A percentile compares a stretch with the other conserved stretches of the same genome.
Evolutionary conservation across 2,329 filamentous ascomycete species (phyloP).

Genomic region (Elsinoe batatas): DNA sequence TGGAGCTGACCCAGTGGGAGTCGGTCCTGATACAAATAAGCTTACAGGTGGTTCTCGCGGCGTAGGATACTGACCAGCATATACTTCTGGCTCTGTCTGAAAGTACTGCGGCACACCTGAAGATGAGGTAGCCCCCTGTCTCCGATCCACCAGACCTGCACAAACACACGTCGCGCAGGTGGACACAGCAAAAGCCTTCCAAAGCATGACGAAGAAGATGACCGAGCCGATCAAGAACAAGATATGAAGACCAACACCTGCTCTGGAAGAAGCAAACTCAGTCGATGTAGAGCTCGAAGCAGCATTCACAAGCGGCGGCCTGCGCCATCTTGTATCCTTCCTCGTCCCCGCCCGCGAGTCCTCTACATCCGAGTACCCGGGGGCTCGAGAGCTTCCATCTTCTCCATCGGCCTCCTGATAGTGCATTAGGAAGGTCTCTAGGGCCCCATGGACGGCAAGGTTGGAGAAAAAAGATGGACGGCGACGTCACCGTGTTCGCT

Average conservation of each 20-base stretch:
- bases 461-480: slow-evolving; percentile 2
- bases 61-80: slow-evolving; percentile 21
- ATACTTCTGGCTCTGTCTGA: slow-evolving; percentile 51
- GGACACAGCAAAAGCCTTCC: slow-evolving; percentile 24
- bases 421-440: slow-evolving; percentile 11
- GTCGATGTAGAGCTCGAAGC: neutral
- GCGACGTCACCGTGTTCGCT: slow-evolving; percentile 1
- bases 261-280: slow-evolving; percentile 1
- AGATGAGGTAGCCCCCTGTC: slow-evolving; percentile 16
- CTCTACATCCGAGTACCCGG: slow-evolving; percentile 2
- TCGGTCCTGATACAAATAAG: slow-evolving; percentile 43
- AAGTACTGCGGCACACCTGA: slow-evolving; percentile 51
- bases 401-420: slow-evolving; percentile 3
- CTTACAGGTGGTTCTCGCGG: no score
- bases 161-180: slow-evolving; percentile 19
- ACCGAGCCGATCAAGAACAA: slow-evolving; percentile 19
- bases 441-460: neutral
- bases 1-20: slow-evolving; percentile 57
- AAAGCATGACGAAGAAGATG: slow-evolving; percentile 26
- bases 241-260: slow-evolving; percentile 15
- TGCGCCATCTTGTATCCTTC: slow-evolving; percentile 4
- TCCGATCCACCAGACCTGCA: slow-evolving; percentile 19
- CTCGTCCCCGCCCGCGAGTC: neutral
- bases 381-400: neutral
- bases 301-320: neutral